These are phyloP conservation scores for Austroboletus novae-zelandiae DNA, from an alignment of 1,284 basidiomycete genomes.

Conservation along the genomic window DNA sequence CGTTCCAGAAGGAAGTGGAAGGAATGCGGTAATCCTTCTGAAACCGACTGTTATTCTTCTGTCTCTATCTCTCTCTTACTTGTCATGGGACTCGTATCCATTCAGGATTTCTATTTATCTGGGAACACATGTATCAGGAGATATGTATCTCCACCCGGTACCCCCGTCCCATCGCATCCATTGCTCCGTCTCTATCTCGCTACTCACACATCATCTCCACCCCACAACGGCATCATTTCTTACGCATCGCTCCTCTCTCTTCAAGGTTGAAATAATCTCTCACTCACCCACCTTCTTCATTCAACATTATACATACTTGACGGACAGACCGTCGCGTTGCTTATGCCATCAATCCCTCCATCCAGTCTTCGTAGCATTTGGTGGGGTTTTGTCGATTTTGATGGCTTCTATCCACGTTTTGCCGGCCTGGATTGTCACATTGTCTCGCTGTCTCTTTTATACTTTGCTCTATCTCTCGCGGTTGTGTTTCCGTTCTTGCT, in stretches of 20 bases:
- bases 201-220: conserved; percentile 28
- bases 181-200: conserved; percentile 18
- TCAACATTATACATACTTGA: conserved; percentile 18
- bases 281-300: conserved; percentile 12
- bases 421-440: conserved; percentile 23
- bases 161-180: conserved; percentile 24
- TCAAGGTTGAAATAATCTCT: conserved; percentile 13
- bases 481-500: conserved; percentile 17
- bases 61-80: conserved; percentile 18
- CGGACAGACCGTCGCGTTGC: conserved; percentile 19
- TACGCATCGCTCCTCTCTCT: conserved; percentile 14
- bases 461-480: conserved; percentile 25
- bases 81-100: conserved; percentile 29
- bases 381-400: conserved; percentile 16
- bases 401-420: conserved; percentile 22
- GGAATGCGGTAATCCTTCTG: conserved; percentile 16
- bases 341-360: conserved; percentile 10
- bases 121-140: conserved; percentile 29
- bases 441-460: conserved; percentile 17
- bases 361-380: conserved; percentile 12
- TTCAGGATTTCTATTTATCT: conserved; percentile 34
- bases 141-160: conserved; percentile 22
- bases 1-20: conserved; percentile 15
- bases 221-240: conserved; percentile 31
- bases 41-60: conserved; percentile 16